A percentile compares a stretch with the other conserved stretches of the same genome.
Evolutionary conservation across 2,329 filamentous ascomycete genomes (phyloP).

Genomic region (Penicillium nordicum): DNA sequence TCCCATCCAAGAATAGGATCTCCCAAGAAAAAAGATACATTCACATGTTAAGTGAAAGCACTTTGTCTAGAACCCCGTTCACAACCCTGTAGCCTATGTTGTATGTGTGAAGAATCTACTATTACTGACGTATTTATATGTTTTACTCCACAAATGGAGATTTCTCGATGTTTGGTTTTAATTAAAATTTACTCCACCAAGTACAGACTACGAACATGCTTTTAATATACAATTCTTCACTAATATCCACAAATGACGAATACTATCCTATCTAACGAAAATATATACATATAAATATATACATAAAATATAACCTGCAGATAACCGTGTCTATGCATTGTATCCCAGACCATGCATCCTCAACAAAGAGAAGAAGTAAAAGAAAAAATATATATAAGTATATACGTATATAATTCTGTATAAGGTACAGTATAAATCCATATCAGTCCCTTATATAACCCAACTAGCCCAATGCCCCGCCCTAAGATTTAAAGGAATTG

Average conservation of each 20-base stretch:
- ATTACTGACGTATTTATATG: not conserved
- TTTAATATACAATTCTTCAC: not conserved
- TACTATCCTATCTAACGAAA: not conserved
- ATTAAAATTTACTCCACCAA: not conserved
- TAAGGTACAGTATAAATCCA: not conserved
- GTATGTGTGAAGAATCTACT: not conserved
- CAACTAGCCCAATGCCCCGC: constrained; percentile 12
- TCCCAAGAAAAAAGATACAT: not conserved
- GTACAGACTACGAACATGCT: not conserved
- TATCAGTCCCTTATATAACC: not conserved
- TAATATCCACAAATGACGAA: not conserved
- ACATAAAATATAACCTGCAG: not conserved
- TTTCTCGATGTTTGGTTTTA: not conserved
- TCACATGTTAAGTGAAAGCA: not conserved
- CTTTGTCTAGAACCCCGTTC: not conserved
- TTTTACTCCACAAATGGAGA: not conserved
- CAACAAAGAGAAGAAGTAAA: not conserved
- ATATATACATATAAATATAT: no score
- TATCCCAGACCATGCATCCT: not conserved
- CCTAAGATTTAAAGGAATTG: not conserved
- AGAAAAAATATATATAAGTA: not conserved
- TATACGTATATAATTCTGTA: not conserved
- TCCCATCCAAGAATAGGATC: not conserved
- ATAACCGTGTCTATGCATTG: not conserved
- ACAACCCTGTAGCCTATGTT: not conserved